Base-by-base conservation (phyloP, 2,329 filamentous ascomycete genomes). In the Lasiodiplodia citricola region DNA sequence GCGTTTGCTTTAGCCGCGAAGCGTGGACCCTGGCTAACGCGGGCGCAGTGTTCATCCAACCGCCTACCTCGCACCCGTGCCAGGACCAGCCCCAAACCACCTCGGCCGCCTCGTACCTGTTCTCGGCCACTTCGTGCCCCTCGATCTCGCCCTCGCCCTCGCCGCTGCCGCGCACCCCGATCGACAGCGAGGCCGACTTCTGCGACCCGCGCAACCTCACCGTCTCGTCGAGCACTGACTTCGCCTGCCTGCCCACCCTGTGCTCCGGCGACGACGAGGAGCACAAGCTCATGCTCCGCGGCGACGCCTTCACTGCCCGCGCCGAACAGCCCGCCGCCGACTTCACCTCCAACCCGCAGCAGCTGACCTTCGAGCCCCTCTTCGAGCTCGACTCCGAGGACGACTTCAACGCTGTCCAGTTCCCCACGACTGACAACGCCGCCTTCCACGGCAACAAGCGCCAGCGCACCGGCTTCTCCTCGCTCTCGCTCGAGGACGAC, bases 181-280 rank as follows among this genome's bases (percentile, higher is more conserved):
- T 87, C 56, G 91, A 93, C 76, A 85, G 87, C 73, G 91, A 93
- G 79, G 87, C 93, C 73, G 91, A 93, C 81, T 96, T 96, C 80
- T 97, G 95, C 81, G 94, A 97, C 78, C 94, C 95, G 41, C 90
- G 94, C 76, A 93, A 97, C 77, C 84, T 97, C 72, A 97, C 92
- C 23, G 92, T 97, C 41, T 83, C 84, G 70, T 86, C 83, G 66
- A 78, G 83, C 75, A 80, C 85, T 67, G 91, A 93, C 73, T 90
- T 93, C 73, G 86, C 90, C 25, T 85, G 87, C 70, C 84, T 92
- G 72, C 84, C 89, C 52, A 86, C 86, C 21, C 81, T 92, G 28
- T 87, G 84, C 79, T 81, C 84, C n/a, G 85, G 85, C 63, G 89
- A 91, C 75, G 87, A 90, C 80, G 88, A 91, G 75, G 87, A 88